A percentile compares a stretch with the other conserved stretches of the same genome.
These are phyloP conservation scores for Vigna hirtella DNA, from an alignment of 306 rosid genomes.

Conservation along the genomic window DNA sequence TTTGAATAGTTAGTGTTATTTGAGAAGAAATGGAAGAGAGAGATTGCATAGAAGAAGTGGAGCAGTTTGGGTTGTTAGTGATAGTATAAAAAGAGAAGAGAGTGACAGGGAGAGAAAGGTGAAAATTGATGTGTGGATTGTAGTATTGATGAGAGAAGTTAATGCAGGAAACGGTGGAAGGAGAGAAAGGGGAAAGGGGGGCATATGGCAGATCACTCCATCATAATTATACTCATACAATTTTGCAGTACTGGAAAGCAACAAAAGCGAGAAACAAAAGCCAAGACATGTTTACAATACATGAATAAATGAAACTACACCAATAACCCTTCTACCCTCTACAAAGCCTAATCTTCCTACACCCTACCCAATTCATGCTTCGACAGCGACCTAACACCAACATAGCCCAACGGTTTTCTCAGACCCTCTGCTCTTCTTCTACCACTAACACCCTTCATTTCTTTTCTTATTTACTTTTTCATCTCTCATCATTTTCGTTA, in stretches of 20 bases:
- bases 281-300: conserved; percentile 40
- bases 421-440: conserved; percentile 16
- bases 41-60: not conserved
- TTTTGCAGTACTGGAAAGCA: conserved; percentile 50
- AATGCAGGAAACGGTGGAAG: conserved; percentile 36
- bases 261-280: conserved; percentile 47
- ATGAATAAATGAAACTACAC: conserved; percentile 46
- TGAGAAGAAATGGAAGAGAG: too few relatives aligned
- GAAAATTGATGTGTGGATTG: conserved; percentile 26
- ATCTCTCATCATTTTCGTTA: too few relatives aligned
- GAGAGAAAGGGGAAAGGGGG: too few relatives aligned
- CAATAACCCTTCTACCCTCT: conserved; percentile 36
- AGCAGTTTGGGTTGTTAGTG: not conserved
- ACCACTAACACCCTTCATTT: not conserved
- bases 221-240: conserved; percentile 49
- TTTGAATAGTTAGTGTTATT: too few relatives aligned
- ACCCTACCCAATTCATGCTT: conserved; percentile 48
- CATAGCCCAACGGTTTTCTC: conserved; percentile 62
- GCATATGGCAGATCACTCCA: conserved; percentile 39
- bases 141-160: conserved; percentile 20
- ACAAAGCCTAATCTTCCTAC: conserved; percentile 33
- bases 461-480: too few relatives aligned
- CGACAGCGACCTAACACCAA: conserved; percentile 59
- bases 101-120: conserved; percentile 7
- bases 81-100: not conserved